Evolutionary conservation across 345 rosid genomes (phyloP).

Genomic region (Bruguiera parviflora): DNA sequence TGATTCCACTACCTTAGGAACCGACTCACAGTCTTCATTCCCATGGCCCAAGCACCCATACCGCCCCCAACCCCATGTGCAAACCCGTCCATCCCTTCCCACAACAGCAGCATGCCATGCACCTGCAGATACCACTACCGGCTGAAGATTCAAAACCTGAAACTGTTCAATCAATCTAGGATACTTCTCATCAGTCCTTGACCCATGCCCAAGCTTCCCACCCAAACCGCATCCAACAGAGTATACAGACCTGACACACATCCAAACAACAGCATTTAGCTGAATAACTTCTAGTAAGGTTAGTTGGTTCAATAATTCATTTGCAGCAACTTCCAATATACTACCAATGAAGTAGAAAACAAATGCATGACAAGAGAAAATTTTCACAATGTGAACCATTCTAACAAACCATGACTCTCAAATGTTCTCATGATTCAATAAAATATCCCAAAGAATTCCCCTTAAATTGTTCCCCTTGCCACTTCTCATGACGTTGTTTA

Average conservation of each 20-base stretch:
- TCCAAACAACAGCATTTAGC: slow-evolving; percentile 11
- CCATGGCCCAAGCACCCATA: slow-evolving; percentile 97
- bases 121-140: slow-evolving; percentile 86
- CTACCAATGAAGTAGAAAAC: neutral
- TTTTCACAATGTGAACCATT: neutral
- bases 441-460: neutral
- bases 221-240: slow-evolving; percentile 98
- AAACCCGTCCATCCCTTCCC: slow-evolving; percentile 86
- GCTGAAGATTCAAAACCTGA: slow-evolving; percentile 66
- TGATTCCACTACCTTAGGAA: slow-evolving; percentile 80
- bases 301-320: neutral
- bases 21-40: slow-evolving; percentile 68
- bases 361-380: neutral
- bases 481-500: neutral
- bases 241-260: slow-evolving; percentile 71
- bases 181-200: slow-evolving; percentile 66
- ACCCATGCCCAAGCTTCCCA: slow-evolving; percentile 95
- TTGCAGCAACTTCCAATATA: neutral
- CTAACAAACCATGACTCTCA: neutral
- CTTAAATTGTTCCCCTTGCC: neutral
- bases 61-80: slow-evolving; percentile 99
- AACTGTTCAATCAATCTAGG: slow-evolving; percentile 88
- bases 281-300: slow-evolving; percentile 3
- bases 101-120: slow-evolving; percentile 99
- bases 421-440: neutral